Percentiles rank a stretch among this genome's conserved stretches.
These are phyloP conservation scores for Talaromyces islandicus DNA, from an alignment of 2,329 filamentous ascomycete genomes.

Conservation along the genomic window DNA sequence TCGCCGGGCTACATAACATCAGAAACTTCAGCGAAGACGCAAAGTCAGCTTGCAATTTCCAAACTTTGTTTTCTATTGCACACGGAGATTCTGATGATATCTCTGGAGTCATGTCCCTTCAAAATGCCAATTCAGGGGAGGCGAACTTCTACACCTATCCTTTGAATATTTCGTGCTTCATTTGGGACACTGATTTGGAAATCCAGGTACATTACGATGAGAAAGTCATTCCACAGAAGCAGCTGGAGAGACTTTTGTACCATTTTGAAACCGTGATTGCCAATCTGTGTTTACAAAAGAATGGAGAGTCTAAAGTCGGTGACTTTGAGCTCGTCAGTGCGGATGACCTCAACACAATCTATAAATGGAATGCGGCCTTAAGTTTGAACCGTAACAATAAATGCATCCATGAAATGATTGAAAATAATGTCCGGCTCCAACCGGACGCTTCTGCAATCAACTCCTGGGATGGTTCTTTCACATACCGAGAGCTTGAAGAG, in stretches of 20 bases:
- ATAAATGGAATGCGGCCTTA: slow-evolving; percentile 8
- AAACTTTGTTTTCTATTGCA: slow-evolving; percentile 8
- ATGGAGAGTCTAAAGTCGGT: not conserved
- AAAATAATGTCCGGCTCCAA: not conserved
- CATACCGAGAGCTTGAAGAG: slow-evolving; percentile 27
- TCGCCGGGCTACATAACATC: slow-evolving; percentile 38
- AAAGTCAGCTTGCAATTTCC: slow-evolving; percentile 8
- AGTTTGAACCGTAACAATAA: slow-evolving; percentile 5
- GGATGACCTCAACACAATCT: not conserved
- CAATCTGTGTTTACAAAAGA: not conserved
- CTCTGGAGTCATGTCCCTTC: slow-evolving; percentile 28
- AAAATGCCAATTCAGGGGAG: slow-evolving; percentile 8
- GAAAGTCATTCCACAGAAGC: not conserved
- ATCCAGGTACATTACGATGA: slow-evolving; percentile 7
- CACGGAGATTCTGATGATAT: slow-evolving; percentile 10
- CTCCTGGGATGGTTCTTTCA: slow-evolving; percentile 28
- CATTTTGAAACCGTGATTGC: slow-evolving; percentile 9
- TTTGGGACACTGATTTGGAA: slow-evolving; percentile 6
- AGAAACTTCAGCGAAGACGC: slow-evolving; percentile 5
- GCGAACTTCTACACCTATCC: slow-evolving; percentile 11
- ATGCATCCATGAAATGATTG: slow-evolving; percentile 9
- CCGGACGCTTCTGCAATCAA: slow-evolving; percentile 23
- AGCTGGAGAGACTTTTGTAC: slow-evolving; percentile 5
- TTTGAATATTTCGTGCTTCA: slow-evolving; percentile 9
- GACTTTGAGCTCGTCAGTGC: not conserved